These are phyloP conservation scores for Phytophthora tentaculata DNA, from an alignment of 352 stramenopile species.

Conservation along the genomic window DNA sequence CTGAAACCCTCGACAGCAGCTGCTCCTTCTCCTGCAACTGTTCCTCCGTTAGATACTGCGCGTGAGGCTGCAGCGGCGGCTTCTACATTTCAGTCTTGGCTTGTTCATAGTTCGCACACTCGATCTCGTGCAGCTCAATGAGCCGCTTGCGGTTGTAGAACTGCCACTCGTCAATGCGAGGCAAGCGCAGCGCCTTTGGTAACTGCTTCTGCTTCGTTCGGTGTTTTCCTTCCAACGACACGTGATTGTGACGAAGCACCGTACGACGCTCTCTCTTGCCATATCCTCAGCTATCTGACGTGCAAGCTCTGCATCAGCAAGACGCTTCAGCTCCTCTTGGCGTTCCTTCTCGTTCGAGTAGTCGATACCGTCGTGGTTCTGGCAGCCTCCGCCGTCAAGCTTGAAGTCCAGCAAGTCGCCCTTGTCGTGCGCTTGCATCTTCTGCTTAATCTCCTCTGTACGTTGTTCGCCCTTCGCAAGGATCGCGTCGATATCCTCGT, in stretches of 20 bases:
- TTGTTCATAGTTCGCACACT: conserved; percentile 80
- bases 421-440: conserved; percentile 87
- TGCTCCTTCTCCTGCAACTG: conserved; percentile 92
- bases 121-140: conserved; percentile 84
- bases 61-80: conserved; percentile 69
- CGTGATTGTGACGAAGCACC: conserved; percentile 72
- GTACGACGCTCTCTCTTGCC: conserved; percentile 84
- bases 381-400: conserved; percentile 92
- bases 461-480: conserved; percentile 91
- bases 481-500: conserved; percentile 99
- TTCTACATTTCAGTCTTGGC: conserved; percentile 83
- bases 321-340: conserved; percentile 84
- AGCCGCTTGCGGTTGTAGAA: conserved; percentile 87
- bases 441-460: conserved; percentile 90
- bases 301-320: conserved; percentile 85
- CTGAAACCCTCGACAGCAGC: conserved; percentile 88
- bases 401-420: conserved; percentile 90
- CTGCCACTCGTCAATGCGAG: conserved; percentile 89
- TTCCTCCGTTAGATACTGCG: conserved; percentile 84
- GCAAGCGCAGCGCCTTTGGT: conserved; percentile 79
- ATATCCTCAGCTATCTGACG: conserved; percentile 80
- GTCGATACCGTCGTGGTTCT: conserved; percentile 97
- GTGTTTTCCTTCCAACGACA: conserved; percentile 54
- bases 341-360: conserved; percentile 94
- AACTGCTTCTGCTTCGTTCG: conserved; percentile 78